These are phyloP conservation scores for Apostasia shenzhenica DNA, from an alignment of 106 monocot species.

Conservation along the genomic window DNA sequence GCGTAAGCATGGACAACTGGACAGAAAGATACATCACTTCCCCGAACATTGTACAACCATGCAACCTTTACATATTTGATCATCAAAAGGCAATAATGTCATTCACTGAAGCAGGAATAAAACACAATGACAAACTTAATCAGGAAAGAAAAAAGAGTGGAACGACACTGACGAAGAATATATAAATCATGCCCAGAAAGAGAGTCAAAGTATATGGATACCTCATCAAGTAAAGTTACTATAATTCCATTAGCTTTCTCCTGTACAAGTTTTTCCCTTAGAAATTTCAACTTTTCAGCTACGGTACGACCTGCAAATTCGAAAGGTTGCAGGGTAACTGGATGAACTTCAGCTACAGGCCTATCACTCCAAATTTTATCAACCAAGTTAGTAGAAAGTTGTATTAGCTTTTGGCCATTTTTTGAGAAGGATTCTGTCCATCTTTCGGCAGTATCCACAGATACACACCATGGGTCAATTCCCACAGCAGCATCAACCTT, in stretches of 20 bases:
- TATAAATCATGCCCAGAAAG: background rate
- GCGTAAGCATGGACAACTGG: conserved; percentile 96
- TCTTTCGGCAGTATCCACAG: conserved; percentile 80
- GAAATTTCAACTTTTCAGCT: conserved; percentile 66
- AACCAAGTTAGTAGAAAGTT: conserved; percentile 67
- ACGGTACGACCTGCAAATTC: conserved; percentile 78
- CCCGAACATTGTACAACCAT: conserved; percentile 92
- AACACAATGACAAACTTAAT: background rate
- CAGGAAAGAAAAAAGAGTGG: background rate
- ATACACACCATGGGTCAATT: conserved; percentile 92
- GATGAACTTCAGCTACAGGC: conserved; percentile 42
- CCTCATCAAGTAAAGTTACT: conserved; percentile 90
- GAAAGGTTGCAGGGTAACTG: conserved; percentile 60
- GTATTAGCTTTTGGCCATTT: conserved; percentile 70
- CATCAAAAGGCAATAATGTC: background rate
- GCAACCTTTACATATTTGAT: conserved; percentile 51
- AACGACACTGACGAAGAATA: background rate
- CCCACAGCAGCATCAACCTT: conserved; percentile 65
- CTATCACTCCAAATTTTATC: conserved; percentile 90
- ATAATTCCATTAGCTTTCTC: conserved; percentile 69
- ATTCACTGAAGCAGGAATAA: background rate
- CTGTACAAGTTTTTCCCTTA: conserved; percentile 56
- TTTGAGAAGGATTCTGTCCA: conserved; percentile 65
- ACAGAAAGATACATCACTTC: conserved; percentile 79
- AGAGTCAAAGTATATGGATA: conserved; percentile 9